Percentiles rank a stretch among this genome's conserved stretches.
Conservation (phyloP, 352 stramenopile species). For the Plasmopara viticola region DNA sequence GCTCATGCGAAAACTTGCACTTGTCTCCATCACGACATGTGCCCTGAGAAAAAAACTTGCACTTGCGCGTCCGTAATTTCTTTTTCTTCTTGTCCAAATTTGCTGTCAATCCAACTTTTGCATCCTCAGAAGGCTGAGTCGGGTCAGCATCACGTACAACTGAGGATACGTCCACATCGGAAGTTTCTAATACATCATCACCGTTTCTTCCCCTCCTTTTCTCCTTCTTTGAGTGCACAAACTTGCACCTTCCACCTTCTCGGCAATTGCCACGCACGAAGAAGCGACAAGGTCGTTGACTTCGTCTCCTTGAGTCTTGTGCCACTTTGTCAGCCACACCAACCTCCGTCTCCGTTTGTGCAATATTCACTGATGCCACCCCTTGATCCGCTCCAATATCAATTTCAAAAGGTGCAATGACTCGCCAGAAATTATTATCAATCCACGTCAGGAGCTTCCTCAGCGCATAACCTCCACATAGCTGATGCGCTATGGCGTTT, state of each 20-base stretch:
- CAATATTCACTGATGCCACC: background rate
- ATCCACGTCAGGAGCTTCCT: slow-evolving; percentile 78
- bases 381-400: slow-evolving; percentile 2
- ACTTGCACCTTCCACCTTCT: slow-evolving; percentile 47
- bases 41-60: slow-evolving; percentile 49
- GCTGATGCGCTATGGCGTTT: slow-evolving; percentile 26
- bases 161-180: slow-evolving; percentile 1
- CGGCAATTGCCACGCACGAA: slow-evolving; percentile 51
- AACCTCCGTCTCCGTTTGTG: background rate
- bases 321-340: slow-evolving; percentile 7
- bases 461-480: slow-evolving; percentile 44
- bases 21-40: slow-evolving; percentile 46
- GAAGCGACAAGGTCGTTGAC: slow-evolving; percentile 35
- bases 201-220: slow-evolving; percentile 11
- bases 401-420: slow-evolving; percentile 25
- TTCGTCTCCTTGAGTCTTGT: slow-evolving; percentile 20
- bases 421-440: slow-evolving; percentile 67
- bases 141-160: slow-evolving; percentile 17
- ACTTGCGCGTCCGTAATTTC: slow-evolving; percentile 24
- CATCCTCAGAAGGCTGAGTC: slow-evolving; percentile 5
- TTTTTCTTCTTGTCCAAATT: slow-evolving; percentile 21
- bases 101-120: background rate
- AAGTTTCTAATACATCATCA: slow-evolving; percentile 1
- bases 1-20: slow-evolving; percentile 55
- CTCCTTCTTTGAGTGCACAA: slow-evolving; percentile 30